Evolutionary conservation across 1,284 basidiomycete species (phyloP).

Genomic region (Ceratobasidium sp.): DNA sequence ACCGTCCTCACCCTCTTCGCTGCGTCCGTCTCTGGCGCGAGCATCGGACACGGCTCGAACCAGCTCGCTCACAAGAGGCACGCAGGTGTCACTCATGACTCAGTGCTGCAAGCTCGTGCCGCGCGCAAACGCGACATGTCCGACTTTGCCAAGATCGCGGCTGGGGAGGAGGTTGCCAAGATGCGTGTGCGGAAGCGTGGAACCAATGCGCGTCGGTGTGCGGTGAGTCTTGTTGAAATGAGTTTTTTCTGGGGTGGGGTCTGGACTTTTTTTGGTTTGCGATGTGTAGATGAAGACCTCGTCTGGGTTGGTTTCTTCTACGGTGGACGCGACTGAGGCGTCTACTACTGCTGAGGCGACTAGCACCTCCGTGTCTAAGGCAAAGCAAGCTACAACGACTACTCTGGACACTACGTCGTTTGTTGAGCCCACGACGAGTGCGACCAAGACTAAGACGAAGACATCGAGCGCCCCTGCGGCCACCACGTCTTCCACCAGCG

Average conservation of each 20-base stretch:
- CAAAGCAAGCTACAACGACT: neutral
- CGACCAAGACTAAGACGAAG: conserved; percentile 27
- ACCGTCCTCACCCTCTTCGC: conserved; percentile 21
- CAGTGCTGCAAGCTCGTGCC: conserved; percentile 7
- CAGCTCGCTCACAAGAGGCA: conserved; percentile 19
- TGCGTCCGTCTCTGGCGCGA: conserved; percentile 12
- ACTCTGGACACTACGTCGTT: neutral
- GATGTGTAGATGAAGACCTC: neutral
- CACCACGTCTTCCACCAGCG: neutral
- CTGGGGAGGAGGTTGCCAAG: neutral
- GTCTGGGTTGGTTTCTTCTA: neutral
- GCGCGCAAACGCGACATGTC: conserved; percentile 4
- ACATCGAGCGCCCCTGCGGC: conserved; percentile 7
- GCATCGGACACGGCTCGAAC: conserved; percentile 3
- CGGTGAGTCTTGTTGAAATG: conserved; percentile 14
- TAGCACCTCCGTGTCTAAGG: conserved; percentile 15
- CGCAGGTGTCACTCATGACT: neutral
- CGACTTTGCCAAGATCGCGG: neutral
- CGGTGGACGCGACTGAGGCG: neutral
- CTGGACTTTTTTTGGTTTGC: too few relatives aligned
- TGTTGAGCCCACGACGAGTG: conserved; percentile 6
- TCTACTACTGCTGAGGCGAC: conserved; percentile 23
- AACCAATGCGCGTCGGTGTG: conserved; percentile 30
- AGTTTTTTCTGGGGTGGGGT: neutral
- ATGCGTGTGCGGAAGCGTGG: conserved; percentile 11